These are phyloP conservation scores for Fusarium domesticum DNA, from an alignment of 2,329 filamentous ascomycete species.

Conservation along the genomic window DNA sequence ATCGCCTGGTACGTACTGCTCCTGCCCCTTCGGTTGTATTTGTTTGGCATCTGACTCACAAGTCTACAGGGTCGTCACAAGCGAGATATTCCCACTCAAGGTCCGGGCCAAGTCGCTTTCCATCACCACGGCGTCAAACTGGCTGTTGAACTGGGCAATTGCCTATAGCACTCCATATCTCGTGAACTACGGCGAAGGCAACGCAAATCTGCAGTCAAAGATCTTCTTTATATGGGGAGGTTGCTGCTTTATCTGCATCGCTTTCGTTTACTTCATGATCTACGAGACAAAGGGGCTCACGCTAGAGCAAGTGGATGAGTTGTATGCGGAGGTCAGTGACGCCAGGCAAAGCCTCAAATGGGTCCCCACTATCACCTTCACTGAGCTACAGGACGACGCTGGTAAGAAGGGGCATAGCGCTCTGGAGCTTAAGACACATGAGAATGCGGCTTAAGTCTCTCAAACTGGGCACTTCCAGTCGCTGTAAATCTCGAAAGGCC, in stretches of 20 bases:
- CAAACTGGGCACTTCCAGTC: too few species aligned
- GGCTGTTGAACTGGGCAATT: constrained; percentile 76
- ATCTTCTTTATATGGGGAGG: constrained; percentile 86
- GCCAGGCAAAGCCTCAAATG: too few species aligned
- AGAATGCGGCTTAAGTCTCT: too few species aligned
- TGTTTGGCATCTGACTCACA: too few species aligned
- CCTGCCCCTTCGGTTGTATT: too few species aligned
- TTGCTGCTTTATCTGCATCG: constrained; percentile 66
- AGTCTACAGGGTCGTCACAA: constrained; percentile 74
- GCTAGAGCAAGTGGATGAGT: constrained; percentile 75
- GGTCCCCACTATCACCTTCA: too few species aligned
- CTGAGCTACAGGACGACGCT: too few species aligned
- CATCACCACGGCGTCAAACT: constrained; percentile 73
- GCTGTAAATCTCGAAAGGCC: too few species aligned
- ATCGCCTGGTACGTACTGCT: too few species aligned
- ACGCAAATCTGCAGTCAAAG: constrained; percentile 66
- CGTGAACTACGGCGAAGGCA: constrained; percentile 63
- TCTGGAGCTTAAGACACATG: too few species aligned
- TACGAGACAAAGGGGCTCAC: constrained; percentile 76
- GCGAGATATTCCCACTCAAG: constrained; percentile 68
- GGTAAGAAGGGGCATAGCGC: too few species aligned
- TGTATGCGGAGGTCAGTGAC: too few species aligned
- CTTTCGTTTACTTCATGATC: constrained; percentile 73
- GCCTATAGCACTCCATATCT: constrained; percentile 80
- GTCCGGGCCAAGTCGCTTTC: constrained; percentile 73